Evolutionary conservation across 352 stramenopile species (phyloP).

Genomic region (Pythium apleroticum): DNA sequence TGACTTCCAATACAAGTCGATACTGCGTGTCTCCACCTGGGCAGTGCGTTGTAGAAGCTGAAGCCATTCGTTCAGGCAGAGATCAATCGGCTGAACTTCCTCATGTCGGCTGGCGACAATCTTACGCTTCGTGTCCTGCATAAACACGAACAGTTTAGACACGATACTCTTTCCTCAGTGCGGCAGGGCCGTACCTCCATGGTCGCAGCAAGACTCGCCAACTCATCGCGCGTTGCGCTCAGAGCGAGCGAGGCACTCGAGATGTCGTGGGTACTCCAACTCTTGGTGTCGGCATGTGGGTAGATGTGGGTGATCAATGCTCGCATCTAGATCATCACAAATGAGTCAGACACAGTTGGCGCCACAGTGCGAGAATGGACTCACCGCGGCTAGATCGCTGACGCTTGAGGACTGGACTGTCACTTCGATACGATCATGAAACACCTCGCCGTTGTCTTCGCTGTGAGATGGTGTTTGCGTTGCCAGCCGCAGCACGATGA

Average conservation of each 20-base stretch:
- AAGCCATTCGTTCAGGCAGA: conserved; percentile 26
- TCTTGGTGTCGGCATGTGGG: neutral
- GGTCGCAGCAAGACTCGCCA: conserved; percentile 2
- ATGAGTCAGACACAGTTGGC: neutral
- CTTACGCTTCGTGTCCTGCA: conserved; percentile 3
- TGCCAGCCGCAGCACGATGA: conserved; percentile 45
- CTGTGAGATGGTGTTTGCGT: neutral
- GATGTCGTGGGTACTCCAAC: neutral
- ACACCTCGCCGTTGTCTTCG: conserved; percentile 14
- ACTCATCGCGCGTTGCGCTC: neutral
- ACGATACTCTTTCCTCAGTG: neutral
- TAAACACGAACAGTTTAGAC: neutral
- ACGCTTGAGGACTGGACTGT: conserved; percentile 53
- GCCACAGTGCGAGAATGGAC: neutral
- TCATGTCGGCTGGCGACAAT: neutral
- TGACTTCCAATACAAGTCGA: conserved; percentile 29
- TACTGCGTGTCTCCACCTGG: conserved; percentile 17
- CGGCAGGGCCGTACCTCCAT: conserved; percentile 4
- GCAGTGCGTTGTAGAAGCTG: conserved; percentile 21
- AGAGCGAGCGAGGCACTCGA: conserved; percentile 13
- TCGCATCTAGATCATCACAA: conserved; percentile 45
- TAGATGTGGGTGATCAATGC: conserved; percentile 31
- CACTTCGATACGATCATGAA: conserved; percentile 40
- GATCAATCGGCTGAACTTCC: conserved; percentile 1
- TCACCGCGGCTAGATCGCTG: conserved; percentile 58